phyloP scores from a whole-genome alignment of 805 yeast genomes.

The Cyberlindnera amylophila region DNA sequence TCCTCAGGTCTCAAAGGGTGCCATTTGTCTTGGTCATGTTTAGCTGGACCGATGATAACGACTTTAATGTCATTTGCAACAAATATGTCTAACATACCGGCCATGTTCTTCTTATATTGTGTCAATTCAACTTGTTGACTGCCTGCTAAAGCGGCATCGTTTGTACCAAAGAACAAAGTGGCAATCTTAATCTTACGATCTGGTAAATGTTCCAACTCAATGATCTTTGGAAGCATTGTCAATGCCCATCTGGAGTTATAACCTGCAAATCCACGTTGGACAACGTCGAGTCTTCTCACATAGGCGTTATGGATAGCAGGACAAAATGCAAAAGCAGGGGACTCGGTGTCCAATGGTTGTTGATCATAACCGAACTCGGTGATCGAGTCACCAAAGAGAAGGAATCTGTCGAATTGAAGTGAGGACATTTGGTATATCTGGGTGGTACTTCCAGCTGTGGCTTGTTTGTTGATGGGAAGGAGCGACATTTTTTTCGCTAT shows the following conservation, averaged over 20 bases:
- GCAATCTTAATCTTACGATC: conserved; percentile 35
- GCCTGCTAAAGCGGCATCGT: conserved; percentile 55
- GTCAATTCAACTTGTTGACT: conserved; percentile 49
- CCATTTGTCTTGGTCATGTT: conserved; percentile 46
- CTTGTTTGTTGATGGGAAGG: neutral
- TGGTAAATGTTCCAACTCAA: conserved; percentile 44
- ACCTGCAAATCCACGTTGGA: conserved; percentile 76
- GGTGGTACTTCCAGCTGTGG: neutral
- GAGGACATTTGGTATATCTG: neutral
- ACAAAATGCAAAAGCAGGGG: conserved; percentile 43
- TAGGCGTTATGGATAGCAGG: conserved; percentile 50
- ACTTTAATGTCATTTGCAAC: conserved; percentile 42
- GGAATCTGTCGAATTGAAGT: conserved; percentile 37
- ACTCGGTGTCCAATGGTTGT: conserved; percentile 22
- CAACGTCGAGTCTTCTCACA: conserved; percentile 58
- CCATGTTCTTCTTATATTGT: conserved; percentile 46
- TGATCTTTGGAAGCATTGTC: conserved; percentile 44
- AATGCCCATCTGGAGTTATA: conserved; percentile 64
- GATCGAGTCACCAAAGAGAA: conserved; percentile 70
- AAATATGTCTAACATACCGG: conserved; percentile 38
- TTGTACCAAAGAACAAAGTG: conserved; percentile 76
- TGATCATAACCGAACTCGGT: conserved; percentile 51
- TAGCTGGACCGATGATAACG: conserved; percentile 60
- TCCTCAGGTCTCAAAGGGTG: conserved; percentile 31
- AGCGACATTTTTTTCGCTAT: neutral